Conservation (phyloP, 441 rosid species). For the Populus hybrid region DNA sequence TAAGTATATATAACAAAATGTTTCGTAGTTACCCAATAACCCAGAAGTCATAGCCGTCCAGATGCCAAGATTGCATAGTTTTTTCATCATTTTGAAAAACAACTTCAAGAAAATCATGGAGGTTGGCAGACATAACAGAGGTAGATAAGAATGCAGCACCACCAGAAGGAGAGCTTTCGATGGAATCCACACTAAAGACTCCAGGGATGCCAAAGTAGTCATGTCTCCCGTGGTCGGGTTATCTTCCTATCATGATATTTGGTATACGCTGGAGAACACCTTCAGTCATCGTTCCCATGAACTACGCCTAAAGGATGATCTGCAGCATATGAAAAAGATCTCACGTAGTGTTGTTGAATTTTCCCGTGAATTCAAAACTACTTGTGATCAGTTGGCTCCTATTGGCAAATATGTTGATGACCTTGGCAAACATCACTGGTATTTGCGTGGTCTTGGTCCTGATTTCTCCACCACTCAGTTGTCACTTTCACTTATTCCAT, state of each 20-base stretch:
- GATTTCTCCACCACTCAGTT: no score
- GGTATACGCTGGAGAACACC: no score
- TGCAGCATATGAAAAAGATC: not conserved
- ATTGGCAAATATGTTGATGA: not conserved
- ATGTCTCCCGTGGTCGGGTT: no score
- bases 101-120: conserved; percentile 71
- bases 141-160: conserved; percentile 50
- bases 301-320: not conserved
- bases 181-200: conserved; percentile 51
- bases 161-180: conserved; percentile 49
- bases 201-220: conserved; percentile 58
- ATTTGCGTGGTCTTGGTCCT: no score
- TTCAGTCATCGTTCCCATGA: no score
- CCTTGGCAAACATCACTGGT: no score
- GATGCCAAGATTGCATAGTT: conserved; percentile 86
- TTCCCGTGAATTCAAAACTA: not conserved
- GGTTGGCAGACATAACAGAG: conserved; percentile 51
- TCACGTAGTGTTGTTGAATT: not conserved
- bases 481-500: no score
- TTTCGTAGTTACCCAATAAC: conserved; percentile 65
- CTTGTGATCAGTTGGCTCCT: not conserved
- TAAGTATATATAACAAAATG: not conserved
- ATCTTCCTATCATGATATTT: no score
- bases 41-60: conserved; percentile 96
- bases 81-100: conserved; percentile 79